phyloP scores from a whole-genome alignment of 2,329 filamentous ascomycete genomes.

The Penicillium paneum region DNA sequence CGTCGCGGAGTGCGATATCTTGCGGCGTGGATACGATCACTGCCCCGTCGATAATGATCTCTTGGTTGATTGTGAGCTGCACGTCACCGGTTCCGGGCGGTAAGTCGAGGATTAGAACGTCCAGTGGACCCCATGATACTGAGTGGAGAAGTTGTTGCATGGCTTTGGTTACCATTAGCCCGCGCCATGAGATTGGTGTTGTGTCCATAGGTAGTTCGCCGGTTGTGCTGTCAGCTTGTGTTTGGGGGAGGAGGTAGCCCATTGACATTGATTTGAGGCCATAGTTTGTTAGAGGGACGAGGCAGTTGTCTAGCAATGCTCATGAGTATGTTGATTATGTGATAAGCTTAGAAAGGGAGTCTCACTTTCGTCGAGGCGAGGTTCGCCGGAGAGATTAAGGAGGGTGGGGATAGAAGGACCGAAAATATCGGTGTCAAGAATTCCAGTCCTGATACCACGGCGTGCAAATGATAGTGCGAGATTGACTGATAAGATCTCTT shows the following conservation, averaged over 20 bases:
- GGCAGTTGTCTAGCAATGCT: slow-evolving; percentile 46
- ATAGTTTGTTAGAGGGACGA: slow-evolving; percentile 88
- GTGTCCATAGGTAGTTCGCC: slow-evolving; percentile 41
- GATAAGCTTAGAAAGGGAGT: slow-evolving; percentile 16
- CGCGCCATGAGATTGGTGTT: slow-evolving; percentile 88
- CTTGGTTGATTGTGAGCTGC: slow-evolving; percentile 94
- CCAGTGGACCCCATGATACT: slow-evolving; percentile 87
- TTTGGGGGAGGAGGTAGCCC: slow-evolving; percentile 72
- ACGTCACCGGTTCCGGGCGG: slow-evolving; percentile 95
- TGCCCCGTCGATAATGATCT: slow-evolving; percentile 78
- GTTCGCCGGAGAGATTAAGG: slow-evolving; percentile 76
- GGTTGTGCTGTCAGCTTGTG: slow-evolving; percentile 26
- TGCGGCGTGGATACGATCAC: slow-evolving; percentile 92
- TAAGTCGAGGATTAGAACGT: slow-evolving; percentile 84
- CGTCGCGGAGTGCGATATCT: slow-evolving; percentile 86
- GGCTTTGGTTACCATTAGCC: slow-evolving; percentile 96
- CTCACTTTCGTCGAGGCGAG: slow-evolving; percentile 69
- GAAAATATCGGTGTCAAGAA: slow-evolving; percentile 95
- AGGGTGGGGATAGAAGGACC: slow-evolving; percentile 91
- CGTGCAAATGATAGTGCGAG: slow-evolving; percentile 82
- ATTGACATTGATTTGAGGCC: slow-evolving; percentile 98
- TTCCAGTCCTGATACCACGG: slow-evolving; percentile 75
- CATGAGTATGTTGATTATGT: slow-evolving; percentile 4
- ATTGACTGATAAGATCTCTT: slow-evolving; percentile 53
- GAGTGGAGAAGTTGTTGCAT: slow-evolving; percentile 93